Evolutionary conservation across 2,329 filamentous ascomycete genomes (phyloP), one percentile per base, ranked within the genome.

Genomic region (Aspergillus unguis): DNA sequence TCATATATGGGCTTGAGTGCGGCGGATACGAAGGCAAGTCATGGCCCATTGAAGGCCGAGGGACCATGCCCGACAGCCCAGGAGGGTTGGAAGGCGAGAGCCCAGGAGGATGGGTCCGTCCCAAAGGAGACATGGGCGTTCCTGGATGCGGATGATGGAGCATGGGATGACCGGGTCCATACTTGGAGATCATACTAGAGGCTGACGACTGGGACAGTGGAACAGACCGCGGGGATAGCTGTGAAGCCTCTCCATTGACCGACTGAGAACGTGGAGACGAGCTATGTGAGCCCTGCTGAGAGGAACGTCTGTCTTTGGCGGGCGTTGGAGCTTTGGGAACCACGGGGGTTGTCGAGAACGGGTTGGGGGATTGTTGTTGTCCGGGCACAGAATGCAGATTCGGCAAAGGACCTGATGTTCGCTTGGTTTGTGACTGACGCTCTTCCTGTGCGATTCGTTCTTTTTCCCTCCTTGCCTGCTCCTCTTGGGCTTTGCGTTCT

Each of bases 271-370:
- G 85, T 3, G 90, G 88, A 46, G 85, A 86, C 5, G 84, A 82
- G 6, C 82, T 78, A 65, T 85, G 83, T 7, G 84, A 84, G 27
- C 85, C 86, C 67, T 94, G 90, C 58, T 95, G 90, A 6, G 90
- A 94, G 43, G 83, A 75, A 55, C 92, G 88, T 50, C 90, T 85
- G 35, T 85, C 81, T 57, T 88, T 87, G 58, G 85, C 86, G 6
- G 91, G 89, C 9, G 89, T 92, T 4, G 90, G 85, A 23, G 86
- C 85, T 69, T 96, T 96, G 9, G 91, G 85, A 43, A 95, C 74
- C 27, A 85, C 86, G 6, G 94, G 92, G 32, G 89, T 94, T 7
- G 88, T 87, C 55, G 90, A 79, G 28, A 86, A 77, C 46, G 92
- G 82, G 66, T 90, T 89, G 6, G 92, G 92, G 11, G 92, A 96